A percentile compares a stretch with the other conserved stretches of the same genome.
Evolutionary conservation across 441 rosid genomes (phyloP).

Genomic region (Manihot esculenta): DNA sequence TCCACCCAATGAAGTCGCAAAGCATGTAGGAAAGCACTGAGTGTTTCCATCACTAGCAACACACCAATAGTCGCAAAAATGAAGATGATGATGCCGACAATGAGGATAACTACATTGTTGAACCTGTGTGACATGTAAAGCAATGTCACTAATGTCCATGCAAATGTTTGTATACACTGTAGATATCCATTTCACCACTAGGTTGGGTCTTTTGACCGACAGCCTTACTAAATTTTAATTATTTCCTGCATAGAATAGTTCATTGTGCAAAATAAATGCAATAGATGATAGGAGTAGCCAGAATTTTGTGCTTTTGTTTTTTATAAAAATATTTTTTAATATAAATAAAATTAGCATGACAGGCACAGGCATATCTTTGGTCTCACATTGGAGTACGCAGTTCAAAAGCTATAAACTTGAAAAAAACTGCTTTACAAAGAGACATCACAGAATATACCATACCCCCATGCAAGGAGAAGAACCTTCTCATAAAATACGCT

Average conservation of each 20-base stretch:
- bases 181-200: background rate
- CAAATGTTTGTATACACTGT: background rate
- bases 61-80: constrained; percentile 84
- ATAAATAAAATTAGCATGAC: background rate
- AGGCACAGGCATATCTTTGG: background rate
- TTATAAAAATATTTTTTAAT: background rate
- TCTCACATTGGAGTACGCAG: background rate
- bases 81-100: constrained; percentile 63
- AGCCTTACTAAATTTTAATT: background rate
- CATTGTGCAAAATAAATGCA: background rate
- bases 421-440: constrained; percentile 2
- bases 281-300: background rate
- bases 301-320: background rate
- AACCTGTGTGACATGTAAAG: constrained; percentile 40
- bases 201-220: background rate
- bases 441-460: constrained; percentile 26
- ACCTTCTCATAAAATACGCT: constrained; percentile 94
- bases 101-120: constrained; percentile 68
- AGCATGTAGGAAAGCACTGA: constrained; percentile 91
- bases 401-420: background rate
- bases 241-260: background rate
- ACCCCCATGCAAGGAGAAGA: constrained; percentile 86
- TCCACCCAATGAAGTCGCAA: constrained; percentile 98
- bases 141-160: background rate
- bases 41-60: constrained; percentile 89